Base-by-base conservation (phyloP, 1,284 basidiomycete species). In the Ustilago esculenta region DNA sequence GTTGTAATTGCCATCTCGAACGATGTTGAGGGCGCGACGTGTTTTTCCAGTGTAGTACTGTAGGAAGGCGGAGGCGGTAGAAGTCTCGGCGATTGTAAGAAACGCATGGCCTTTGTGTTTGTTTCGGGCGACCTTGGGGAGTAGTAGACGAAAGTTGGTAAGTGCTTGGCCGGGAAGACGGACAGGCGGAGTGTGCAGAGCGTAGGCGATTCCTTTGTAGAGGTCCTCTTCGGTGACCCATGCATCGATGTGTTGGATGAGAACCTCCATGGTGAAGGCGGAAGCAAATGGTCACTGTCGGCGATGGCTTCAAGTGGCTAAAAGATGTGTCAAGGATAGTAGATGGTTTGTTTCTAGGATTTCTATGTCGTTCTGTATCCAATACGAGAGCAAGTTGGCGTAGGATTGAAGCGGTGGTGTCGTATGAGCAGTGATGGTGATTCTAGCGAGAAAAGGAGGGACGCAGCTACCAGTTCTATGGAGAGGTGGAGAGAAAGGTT, bases 181-280 rank as follows among this genome's bases (percentile, higher is more conserved):
- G 15, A 67, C 58, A 12, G 64, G 64, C 6, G 27, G 39, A 7
- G 34, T 49, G 37, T 67, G 64, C 3, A 67, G 48, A 15, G 57
- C 64, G 15, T 12, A 11, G 17, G 64, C 57, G 24, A 61, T 30
- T 20, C 30, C 44, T 17, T 33, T 52, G 57, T 67, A 61, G 3
- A 67, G 50, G n/a, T 61, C 52, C 14, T 67, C 52, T 23, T 57
- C 47, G 24, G 43, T 57, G 37, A 60, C 64, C 64, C 64, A 67
- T 1, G 34, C 9, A 18, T 61, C 48, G 44, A 67, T 67, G 4
- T 36, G 17, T 5, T 51, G 39, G 29, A 67, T 32, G 8, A 30
- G 48, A 15, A 67, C 33, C 32, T 67, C 64, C 64, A 67, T 67
- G 18, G 20, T 37, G 45, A 39, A 27, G 17, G n/a, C n/a, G 14